Evolutionary conservation across 768 basidiomycete species (phyloP).

Genomic region (Suillus placidus): DNA sequence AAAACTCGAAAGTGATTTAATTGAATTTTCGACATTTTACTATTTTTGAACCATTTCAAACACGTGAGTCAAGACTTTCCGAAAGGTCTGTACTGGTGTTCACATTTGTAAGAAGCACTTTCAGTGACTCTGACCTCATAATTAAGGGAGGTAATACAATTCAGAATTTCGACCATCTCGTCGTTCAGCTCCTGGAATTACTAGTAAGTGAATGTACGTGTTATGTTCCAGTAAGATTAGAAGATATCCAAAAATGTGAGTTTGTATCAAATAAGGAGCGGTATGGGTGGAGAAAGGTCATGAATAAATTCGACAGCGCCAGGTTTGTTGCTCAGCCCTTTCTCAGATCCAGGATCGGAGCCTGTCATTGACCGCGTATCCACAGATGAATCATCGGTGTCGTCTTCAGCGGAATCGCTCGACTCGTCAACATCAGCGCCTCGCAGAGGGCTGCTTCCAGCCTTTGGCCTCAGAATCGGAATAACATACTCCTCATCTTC

Average conservation of each 20-base stretch:
- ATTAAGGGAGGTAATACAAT: no score
- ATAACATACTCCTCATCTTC: constrained; percentile 26
- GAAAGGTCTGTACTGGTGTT: no score
- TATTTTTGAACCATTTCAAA: no score
- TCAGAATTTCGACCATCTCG: not conserved
- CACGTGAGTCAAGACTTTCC: no score
- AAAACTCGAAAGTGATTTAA: no score
- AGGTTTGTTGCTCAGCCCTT: constrained; percentile 2
- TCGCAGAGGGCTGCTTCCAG: constrained; percentile 7
- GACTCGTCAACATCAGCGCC: constrained; percentile 11
- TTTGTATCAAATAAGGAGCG: constrained; percentile 6
- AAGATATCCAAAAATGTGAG: not conserved
- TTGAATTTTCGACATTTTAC: no score
- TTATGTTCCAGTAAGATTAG: not conserved
- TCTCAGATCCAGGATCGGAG: constrained; percentile 32
- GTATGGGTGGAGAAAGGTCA: not conserved
- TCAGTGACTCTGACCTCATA: no score
- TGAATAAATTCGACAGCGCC: constrained; percentile 6
- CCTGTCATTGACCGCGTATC: constrained; percentile 27
- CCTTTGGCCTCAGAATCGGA: constrained; percentile 6
- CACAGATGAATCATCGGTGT: constrained; percentile 24
- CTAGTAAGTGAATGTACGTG: not conserved
- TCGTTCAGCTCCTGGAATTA: not conserved
- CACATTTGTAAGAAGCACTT: no score
- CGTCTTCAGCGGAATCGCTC: constrained; percentile 20